Evolutionary conservation across 805 yeast genomes (phyloP).

Genomic region (Candida yuanshanica): DNA sequence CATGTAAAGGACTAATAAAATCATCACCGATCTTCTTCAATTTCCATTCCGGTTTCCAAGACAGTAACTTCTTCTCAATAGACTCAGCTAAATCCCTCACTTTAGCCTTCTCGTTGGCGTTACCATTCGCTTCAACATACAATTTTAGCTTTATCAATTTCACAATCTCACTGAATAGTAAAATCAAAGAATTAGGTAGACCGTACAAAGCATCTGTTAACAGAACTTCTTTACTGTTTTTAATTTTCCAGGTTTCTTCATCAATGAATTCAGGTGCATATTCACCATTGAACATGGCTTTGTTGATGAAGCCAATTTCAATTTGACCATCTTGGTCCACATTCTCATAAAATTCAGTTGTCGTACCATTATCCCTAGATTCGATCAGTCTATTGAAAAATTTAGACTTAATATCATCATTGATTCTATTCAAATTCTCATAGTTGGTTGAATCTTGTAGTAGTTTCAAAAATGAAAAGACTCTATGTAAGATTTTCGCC

Average conservation of each 20-base stretch:
- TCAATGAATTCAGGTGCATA: slow-evolving; percentile 37
- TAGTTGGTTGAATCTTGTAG: slow-evolving; percentile 60
- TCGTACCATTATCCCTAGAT: slow-evolving; percentile 19
- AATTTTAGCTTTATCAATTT: slow-evolving; percentile 58
- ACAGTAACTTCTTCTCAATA: slow-evolving; percentile 44
- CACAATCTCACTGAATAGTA: slow-evolving; percentile 68
- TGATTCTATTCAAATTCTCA: slow-evolving; percentile 13
- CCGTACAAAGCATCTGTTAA: slow-evolving; percentile 83
- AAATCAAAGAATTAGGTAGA: slow-evolving; percentile 71
- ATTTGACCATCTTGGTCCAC: slow-evolving; percentile 42
- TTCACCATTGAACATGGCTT: slow-evolving; percentile 13
- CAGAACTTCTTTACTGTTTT: slow-evolving; percentile 42
- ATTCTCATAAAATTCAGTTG: slow-evolving; percentile 33
- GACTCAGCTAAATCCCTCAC: slow-evolving; percentile 19
- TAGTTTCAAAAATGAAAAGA: slow-evolving; percentile 67
- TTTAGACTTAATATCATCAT: slow-evolving; percentile 9
- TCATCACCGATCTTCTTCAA: slow-evolving; percentile 31
- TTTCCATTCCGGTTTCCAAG: slow-evolving; percentile 77
- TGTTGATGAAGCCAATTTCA: slow-evolving; percentile 31
- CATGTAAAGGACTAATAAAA: slow-evolving; percentile 37
- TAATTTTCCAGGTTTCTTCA: slow-evolving; percentile 24
- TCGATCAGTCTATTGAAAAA: slow-evolving; percentile 10
- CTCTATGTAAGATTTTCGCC: slow-evolving; percentile 72
- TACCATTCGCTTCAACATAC: slow-evolving; percentile 27
- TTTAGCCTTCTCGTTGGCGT: slow-evolving; percentile 7